Evolutionary conservation across 306 rosid genomes (phyloP), one percentile per base, ranked within the genome.

Genomic region (Prunus armeniaca): DNA sequence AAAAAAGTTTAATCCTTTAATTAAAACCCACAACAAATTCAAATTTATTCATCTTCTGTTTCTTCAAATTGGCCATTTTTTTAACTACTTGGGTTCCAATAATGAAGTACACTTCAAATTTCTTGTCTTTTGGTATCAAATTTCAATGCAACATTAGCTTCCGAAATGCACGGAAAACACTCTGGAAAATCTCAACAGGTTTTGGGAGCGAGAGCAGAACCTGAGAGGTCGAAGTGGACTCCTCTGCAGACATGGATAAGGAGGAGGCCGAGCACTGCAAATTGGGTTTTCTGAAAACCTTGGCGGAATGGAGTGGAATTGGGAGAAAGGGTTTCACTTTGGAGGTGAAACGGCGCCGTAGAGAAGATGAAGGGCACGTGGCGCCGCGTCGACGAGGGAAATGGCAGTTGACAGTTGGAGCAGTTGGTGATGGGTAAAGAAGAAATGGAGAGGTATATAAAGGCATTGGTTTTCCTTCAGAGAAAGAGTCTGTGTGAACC

Each of bases 211-310:
- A 55, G 74, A 28, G 45, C 34, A 28, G 54, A 20, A 94, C 97
- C 98, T 88, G 92, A 71, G 88, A 85, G 69, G 63, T 30, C 52
- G 91, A 79, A 87, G 61, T 27, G 67, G 90, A 78, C 38, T 83
- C 79, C 1, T 80, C 30, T 0, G 88, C 77, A 1, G 90, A 58
- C 86, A 81, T 77, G 65, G 79, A 69, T 3, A 82, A 27, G 65
- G 90, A 70, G n/a, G 85, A 66, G 20, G 85, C 60, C 64, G 83
- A 88, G 81, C 86, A 87, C 65, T 69, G 80, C 71, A 85, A 70
- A 27, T 81, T 76, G 52, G 52, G 78, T 9, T 77, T n/a, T 20
- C 60, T 27, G 47, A 12, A 38, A 22, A 24, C 27, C 11, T 5
- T 45, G 24, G 58, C 30, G 47, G 60, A 67, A 61, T 13, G 86